These are phyloP conservation scores for Acacia crassicarpa DNA, from an alignment of 306 rosid genomes.

Conservation along the genomic window DNA sequence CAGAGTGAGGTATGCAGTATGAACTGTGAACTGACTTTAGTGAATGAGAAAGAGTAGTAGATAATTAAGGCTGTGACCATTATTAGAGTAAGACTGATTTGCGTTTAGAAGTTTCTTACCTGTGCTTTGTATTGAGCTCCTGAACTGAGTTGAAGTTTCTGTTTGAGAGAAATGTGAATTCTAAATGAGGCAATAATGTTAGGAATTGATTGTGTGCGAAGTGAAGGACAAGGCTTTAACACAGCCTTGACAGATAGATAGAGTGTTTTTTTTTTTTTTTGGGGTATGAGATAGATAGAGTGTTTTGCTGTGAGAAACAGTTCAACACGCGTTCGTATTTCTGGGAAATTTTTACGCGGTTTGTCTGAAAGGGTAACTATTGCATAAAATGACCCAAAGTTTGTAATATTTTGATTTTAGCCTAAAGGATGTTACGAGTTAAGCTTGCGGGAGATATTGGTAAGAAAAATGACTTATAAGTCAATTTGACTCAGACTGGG, in stretches of 20 bases:
- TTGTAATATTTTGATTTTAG: neutral
- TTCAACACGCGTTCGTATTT: neutral
- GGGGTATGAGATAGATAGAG: too few species aligned
- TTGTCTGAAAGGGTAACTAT: neutral
- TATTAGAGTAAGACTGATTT: neutral
- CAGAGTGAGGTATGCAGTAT: neutral
- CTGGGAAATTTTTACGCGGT: neutral
- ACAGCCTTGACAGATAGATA: neutral
- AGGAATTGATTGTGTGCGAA: neutral
- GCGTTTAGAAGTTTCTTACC: slow-evolving; percentile 3
- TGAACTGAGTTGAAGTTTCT: neutral
- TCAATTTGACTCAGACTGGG: too few species aligned
- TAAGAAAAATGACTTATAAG: too few species aligned
- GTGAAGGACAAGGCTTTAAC: neutral
- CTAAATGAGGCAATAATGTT: neutral
- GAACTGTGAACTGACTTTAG: neutral
- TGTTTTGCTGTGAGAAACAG: neutral
- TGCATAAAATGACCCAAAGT: neutral
- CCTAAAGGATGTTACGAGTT: neutral
- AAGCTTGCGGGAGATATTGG: too few species aligned
- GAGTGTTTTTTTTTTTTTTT: too few species aligned
- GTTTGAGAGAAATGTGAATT: neutral
- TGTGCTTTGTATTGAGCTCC: slow-evolving; percentile 1
- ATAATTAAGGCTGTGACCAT: neutral
- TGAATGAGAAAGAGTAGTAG: neutral